Base-by-base conservation (phyloP, 129 eudicot genomes). In the Lactuca saligna region DNA sequence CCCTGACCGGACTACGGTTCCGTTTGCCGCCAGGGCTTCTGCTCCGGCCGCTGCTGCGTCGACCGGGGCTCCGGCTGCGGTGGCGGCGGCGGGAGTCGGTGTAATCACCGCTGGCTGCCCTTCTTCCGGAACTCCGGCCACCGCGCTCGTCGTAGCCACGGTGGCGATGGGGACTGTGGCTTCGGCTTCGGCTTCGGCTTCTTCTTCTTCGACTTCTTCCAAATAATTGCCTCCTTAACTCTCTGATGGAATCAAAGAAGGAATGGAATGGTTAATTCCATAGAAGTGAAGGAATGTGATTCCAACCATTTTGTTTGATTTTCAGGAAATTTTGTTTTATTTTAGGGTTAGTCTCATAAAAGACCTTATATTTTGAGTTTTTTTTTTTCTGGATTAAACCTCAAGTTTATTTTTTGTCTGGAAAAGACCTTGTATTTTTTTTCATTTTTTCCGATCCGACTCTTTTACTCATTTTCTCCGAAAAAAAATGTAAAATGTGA, bases 161-260 rank as follows among this genome's bases (percentile, higher is more conserved):
- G 35, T 77, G 82, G 20, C 90, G 71, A 33, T 79, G 89, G 44
- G 97, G 97, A 71, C 93, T 89, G 14, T 51, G 83, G 78, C 99
- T 94, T 71, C 95, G 78, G 81, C 97, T 91, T 57, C 96, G 81
- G 66, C 97, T 91, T 49, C 91, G 90, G 66, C 97, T 91, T 49
- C 91, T 93, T 80, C 91, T 84, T 57, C 96, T 72, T 6, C 65
- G 75, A 29, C 80, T 76, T 80, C 80, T 92, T 65, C 99, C 95
- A 61, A 94, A 94, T 57, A 94, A 73, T 50, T 89, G 95, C 16
- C 91, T 82, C 70, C 92, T 87, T 73, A 94, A 76, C 77, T 94
- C 99, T 72, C 99, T 94, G 54, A 57, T 10, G 65, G 15, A 13
- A 58, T 11, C 39, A 8, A 12, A 5, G 7, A 39, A 7, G 44